Evolutionary conservation across 495 filamentous ascomycete species (phyloP).

Genomic region (Hypoxylon crocopeplum): DNA sequence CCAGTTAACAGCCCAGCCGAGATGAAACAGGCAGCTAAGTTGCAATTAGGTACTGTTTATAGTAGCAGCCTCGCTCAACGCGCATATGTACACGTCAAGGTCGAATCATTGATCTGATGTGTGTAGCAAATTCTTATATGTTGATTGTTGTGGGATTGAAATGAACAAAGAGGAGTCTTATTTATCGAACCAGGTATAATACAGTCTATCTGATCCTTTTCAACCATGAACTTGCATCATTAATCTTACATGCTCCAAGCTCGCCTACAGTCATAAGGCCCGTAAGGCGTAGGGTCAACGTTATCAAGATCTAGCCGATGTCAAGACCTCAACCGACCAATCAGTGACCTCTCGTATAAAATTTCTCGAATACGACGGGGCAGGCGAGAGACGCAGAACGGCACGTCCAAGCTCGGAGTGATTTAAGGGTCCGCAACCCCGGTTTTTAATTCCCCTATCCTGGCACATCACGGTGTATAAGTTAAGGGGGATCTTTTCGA

Average conservation of each 20-base stretch:
- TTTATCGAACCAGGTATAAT: too few species aligned
- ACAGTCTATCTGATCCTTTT: background rate
- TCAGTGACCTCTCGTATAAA: conserved; percentile 16
- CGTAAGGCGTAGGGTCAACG: too few species aligned
- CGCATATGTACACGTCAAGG: background rate
- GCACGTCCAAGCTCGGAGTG: conserved; percentile 2
- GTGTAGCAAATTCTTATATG: too few species aligned
- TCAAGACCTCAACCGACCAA: conserved; percentile 1
- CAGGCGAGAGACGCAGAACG: background rate
- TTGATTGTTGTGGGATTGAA: too few species aligned
- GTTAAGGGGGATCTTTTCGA: too few species aligned
- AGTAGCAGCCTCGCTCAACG: background rate
- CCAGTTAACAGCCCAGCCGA: background rate
- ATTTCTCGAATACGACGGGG: conserved; percentile 16
- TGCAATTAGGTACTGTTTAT: too few species aligned
- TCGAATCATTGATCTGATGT: background rate
- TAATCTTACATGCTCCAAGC: background rate
- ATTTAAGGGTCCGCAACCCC: conserved; percentile 7
- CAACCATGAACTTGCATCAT: background rate
- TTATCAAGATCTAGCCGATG: conserved; percentile 15
- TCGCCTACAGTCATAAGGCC: too few species aligned
- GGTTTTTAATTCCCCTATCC: background rate
- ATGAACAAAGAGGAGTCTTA: too few species aligned
- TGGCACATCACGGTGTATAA: too few species aligned
- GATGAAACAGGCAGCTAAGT: conserved; percentile 24